Conservation (phyloP, 805 yeast genomes). For the Wickerhamomyces chaumierensis region DNA sequence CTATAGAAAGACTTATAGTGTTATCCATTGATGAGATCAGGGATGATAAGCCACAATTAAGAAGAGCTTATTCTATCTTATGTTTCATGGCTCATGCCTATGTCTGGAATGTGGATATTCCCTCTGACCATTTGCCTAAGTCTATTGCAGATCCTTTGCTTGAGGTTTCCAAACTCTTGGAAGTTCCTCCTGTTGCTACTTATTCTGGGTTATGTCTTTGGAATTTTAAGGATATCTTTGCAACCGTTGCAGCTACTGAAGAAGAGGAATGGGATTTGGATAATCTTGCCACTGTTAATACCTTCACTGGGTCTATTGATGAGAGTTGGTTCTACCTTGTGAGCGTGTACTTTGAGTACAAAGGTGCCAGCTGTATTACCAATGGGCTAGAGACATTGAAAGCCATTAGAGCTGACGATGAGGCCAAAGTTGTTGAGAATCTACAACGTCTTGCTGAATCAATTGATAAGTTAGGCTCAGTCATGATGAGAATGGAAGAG, state of each 20-base stretch:
- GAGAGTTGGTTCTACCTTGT: slow-evolving; percentile 92
- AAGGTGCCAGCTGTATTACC: slow-evolving; percentile 62
- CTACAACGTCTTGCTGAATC: slow-evolving; percentile 62
- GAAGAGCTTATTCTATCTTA: slow-evolving; percentile 74
- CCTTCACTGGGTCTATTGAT: slow-evolving; percentile 84
- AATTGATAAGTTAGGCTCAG: slow-evolving; percentile 62
- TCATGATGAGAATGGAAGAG: slow-evolving; percentile 76
- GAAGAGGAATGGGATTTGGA: slow-evolving; percentile 36
- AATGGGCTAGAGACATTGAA: slow-evolving; percentile 59
- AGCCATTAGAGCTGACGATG: slow-evolving; percentile 37
- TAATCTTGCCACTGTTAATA: slow-evolving; percentile 65
- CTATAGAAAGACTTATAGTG: slow-evolving; percentile 56
- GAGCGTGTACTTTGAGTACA: slow-evolving; percentile 74
- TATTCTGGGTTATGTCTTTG: slow-evolving; percentile 82
- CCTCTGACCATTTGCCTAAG: slow-evolving; percentile 53
- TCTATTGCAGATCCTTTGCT: slow-evolving; percentile 65
- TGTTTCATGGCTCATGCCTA: slow-evolving; percentile 82
- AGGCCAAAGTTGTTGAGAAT: slow-evolving; percentile 27
- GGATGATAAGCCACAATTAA: slow-evolving; percentile 35
- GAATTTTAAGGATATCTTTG: slow-evolving; percentile 58
- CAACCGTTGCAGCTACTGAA: slow-evolving; percentile 3
- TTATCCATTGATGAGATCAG: slow-evolving; percentile 34
- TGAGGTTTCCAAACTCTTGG: slow-evolving; percentile 42
- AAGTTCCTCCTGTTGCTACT: slow-evolving; percentile 79
- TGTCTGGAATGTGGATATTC: slow-evolving; percentile 69